Evolutionary conservation across 116 monocot genomes (phyloP).

Genomic region (Iris pallida): DNA sequence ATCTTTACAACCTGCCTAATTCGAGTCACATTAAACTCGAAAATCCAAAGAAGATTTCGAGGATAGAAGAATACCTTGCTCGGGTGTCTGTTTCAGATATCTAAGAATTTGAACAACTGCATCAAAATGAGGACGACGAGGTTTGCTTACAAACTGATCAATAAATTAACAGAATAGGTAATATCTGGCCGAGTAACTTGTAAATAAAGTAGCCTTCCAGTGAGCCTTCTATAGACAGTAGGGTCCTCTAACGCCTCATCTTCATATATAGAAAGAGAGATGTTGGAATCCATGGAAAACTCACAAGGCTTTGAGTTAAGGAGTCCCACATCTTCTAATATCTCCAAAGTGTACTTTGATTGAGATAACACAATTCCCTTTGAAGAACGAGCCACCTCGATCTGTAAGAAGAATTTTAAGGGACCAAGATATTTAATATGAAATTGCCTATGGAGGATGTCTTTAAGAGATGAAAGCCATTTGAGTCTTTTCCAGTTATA

Average conservation of each 20-base stretch:
- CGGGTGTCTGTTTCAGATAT: neutral
- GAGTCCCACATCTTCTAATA: neutral
- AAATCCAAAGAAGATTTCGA: neutral
- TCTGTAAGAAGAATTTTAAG: constrained; percentile 1
- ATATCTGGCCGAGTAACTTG: too few relatives aligned
- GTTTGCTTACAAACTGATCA: neutral
- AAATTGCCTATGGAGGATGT: neutral
- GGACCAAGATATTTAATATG: neutral
- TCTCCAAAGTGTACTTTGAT: constrained; percentile 1
- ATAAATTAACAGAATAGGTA: neutral
- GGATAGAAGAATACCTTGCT: neutral
- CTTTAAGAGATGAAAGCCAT: neutral
- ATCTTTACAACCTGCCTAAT: neutral
- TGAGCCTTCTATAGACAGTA: too few relatives aligned
- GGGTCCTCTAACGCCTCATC: too few relatives aligned
- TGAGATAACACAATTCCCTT: neutral
- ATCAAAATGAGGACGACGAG: neutral
- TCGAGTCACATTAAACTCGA: neutral
- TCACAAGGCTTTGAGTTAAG: neutral
- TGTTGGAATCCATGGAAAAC: neutral
- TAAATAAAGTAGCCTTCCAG: too few relatives aligned
- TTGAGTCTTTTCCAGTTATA: neutral
- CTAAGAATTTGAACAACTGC: neutral
- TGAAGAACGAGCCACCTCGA: constrained; percentile 1
- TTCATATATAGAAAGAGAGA: neutral